Conservation (phyloP, 257 asterid species). For the Gynochthodes officinalis region DNA sequence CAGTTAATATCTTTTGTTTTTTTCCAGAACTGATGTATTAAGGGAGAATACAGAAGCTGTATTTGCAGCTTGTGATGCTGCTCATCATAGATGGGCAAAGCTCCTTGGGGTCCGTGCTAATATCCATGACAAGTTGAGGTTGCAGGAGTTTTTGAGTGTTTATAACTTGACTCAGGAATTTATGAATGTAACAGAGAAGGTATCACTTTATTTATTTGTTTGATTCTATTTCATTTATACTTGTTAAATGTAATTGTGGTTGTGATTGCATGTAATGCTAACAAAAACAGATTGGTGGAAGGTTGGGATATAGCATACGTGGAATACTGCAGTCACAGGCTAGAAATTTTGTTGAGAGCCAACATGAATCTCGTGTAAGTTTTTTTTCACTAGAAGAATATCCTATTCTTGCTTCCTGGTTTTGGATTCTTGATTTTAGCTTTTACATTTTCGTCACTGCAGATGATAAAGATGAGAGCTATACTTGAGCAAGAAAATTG, state of each 20-base stretch:
- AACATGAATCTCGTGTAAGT: slow-evolving; percentile 96
- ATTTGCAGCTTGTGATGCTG: slow-evolving; percentile 98
- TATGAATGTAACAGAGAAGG: slow-evolving; percentile 89
- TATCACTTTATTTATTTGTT: slow-evolving; percentile 25
- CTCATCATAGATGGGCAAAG: slow-evolving; percentile 99
- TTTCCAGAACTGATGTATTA: slow-evolving; percentile 79
- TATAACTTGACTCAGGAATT: slow-evolving; percentile 87
- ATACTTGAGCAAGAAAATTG: slow-evolving; percentile 98
- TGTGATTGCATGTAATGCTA: slow-evolving; percentile 40
- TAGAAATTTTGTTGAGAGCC: slow-evolving; percentile 83
- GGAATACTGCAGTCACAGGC: slow-evolving; percentile 97
- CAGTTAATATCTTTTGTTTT: not conserved
- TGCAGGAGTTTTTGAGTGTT: slow-evolving; percentile 83
- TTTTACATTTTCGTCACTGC: slow-evolving; percentile 28
- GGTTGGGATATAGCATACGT: slow-evolving; percentile 96
- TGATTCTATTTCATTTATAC: slow-evolving; percentile 12
- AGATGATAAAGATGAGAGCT: slow-evolving; percentile 94
- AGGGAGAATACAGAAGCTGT: slow-evolving; percentile 97
- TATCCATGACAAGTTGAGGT: slow-evolving; percentile 76
- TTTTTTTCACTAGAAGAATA: slow-evolving; percentile 20
- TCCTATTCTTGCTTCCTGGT: slow-evolving; percentile 18
- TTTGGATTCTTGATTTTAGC: slow-evolving; percentile 20
- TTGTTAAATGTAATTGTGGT: slow-evolving; percentile 17
- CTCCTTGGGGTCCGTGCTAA: slow-evolving; percentile 92
- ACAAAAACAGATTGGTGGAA: slow-evolving; percentile 90